A percentile compares a stretch with the other conserved stretches of the same genome.
phyloP scores from a whole-genome alignment of 2,329 filamentous ascomycete species.

The Colletotrichum cuscutae region DNA sequence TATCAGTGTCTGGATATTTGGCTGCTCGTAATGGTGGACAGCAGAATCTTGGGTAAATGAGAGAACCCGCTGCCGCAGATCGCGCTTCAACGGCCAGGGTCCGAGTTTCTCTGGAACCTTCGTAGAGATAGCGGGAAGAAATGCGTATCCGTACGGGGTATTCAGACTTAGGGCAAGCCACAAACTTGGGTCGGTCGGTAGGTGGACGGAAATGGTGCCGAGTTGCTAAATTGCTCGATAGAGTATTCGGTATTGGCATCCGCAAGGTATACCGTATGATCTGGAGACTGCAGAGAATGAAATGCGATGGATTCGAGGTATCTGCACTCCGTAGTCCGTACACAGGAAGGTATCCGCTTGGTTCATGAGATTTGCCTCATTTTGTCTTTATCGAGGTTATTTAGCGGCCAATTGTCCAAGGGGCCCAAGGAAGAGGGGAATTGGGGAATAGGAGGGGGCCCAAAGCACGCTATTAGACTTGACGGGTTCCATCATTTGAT shows the following conservation, averaged over 20 bases:
- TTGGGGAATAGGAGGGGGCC: slow-evolving; percentile 16
- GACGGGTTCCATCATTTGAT: slow-evolving; percentile 31
- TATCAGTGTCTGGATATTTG: neutral
- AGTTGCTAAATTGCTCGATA: neutral
- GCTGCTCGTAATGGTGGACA: slow-evolving; percentile 11
- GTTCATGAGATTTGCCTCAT: slow-evolving; percentile 31
- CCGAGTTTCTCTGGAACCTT: neutral
- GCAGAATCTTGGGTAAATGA: slow-evolving; percentile 18
- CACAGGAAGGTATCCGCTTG: slow-evolving; percentile 11
- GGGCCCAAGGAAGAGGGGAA: slow-evolving; percentile 6
- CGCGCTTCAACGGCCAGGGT: neutral
- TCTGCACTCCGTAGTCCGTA: too few relatives aligned
- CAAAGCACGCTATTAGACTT: slow-evolving; percentile 27
- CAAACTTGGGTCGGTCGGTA: neutral
- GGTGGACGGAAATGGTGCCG: neutral
- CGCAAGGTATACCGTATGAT: neutral
- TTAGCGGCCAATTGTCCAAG: slow-evolving; percentile 21
- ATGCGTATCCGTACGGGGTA: neutral
- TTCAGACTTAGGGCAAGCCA: neutral
- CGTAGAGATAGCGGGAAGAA: neutral
- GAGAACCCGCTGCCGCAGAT: neutral
- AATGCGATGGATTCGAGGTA: neutral
- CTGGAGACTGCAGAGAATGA: neutral
- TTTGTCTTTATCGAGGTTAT: slow-evolving; percentile 25
- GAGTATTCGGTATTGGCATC: too few relatives aligned